Conservation (phyloP, 495 filamentous ascomycete genomes). For the Penicillium dipodomyicola region DNA sequence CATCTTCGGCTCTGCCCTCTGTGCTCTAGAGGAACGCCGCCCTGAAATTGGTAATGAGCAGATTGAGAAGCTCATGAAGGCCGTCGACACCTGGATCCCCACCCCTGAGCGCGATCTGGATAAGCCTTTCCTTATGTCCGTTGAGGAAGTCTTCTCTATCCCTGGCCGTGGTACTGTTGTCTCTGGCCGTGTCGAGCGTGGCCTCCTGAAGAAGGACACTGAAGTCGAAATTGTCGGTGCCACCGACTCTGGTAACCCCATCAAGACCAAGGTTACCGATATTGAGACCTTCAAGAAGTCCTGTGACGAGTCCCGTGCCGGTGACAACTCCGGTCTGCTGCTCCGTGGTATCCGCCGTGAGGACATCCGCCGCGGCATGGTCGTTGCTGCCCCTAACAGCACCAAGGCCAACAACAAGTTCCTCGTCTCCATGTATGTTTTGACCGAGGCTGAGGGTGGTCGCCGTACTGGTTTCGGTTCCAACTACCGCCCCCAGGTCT, state of each 20-base stretch:
- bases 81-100: conserved; percentile 95
- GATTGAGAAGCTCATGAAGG: conserved; percentile 83
- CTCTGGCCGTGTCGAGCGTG: conserved; percentile 96
- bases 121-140: conserved; percentile 97
- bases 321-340: conserved; percentile 97
- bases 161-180: conserved; percentile 94
- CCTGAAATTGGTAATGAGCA: conserved; percentile 82
- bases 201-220: conserved; percentile 81
- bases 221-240: conserved; percentile 95
- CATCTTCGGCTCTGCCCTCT: conserved; percentile 92
- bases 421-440: conserved; percentile 90
- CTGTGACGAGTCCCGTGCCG: conserved; percentile 87
- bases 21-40: conserved; percentile 83
- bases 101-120: conserved; percentile 86
- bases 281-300: conserved; percentile 99
- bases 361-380: conserved; percentile 91
- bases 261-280: conserved; percentile 98
- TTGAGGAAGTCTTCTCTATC: conserved; percentile 99
- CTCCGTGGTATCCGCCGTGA: conserved; percentile 93
- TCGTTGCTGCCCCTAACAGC: conserved; percentile 73
- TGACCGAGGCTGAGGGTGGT: conserved; percentile 96
- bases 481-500: conserved; percentile 96
- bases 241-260: conserved; percentile 50
- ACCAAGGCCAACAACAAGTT: conserved; percentile 84
- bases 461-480: conserved; percentile 88